Base-by-base conservation (phyloP, 441 rosid species). In the Erodium trifolium region DNA sequence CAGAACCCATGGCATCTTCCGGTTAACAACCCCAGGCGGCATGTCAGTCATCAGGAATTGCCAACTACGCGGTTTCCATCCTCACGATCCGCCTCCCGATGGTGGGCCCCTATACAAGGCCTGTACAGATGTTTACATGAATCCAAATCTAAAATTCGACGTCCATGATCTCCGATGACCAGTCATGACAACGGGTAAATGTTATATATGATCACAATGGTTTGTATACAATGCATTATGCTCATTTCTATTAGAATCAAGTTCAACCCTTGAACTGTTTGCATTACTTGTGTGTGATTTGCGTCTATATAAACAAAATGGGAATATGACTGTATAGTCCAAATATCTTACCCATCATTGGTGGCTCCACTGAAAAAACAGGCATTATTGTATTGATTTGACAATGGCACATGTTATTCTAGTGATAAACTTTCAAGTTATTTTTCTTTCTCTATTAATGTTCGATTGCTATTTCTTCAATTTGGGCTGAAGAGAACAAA, bases 11-110 rank as follows among this genome's bases (percentile, higher is more conserved):
- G 99, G 96, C 49, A 91, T 91, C 74, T 93, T 93, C 73, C 86
- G 95, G 77, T 73, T 93, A 86, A 91, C 99, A 12, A 81, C 86
- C 0, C 99, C 99, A 0, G 97, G 97, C 70, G 99, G 99, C 68
- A 91, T 93, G 91, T 86, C 93, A 1, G 89, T 89, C 62, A 88
- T 91, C 75, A 80, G 99, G 75, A 84, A 91, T 3, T 91, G 97
- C 84, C 90, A 83, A 68, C 88, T 63, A 69, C 95, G 96, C 18
- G 99, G 99, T 63, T 93, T 93, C 77, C 99, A 91, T 74, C 83
- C 93, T 0, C 99, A 93, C 7, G 76, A 82, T 72, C 86, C 72
- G 19, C 97, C 99, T 34, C 70, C 84, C 0, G 95, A 91, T 34
- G 99, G 97, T 37, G 91, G 96, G 5, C 96, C 97, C 41, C 84